These are phyloP conservation scores for Gonium pectorale DNA, from an alignment of 139 green algal species.

Conservation along the genomic window DNA sequence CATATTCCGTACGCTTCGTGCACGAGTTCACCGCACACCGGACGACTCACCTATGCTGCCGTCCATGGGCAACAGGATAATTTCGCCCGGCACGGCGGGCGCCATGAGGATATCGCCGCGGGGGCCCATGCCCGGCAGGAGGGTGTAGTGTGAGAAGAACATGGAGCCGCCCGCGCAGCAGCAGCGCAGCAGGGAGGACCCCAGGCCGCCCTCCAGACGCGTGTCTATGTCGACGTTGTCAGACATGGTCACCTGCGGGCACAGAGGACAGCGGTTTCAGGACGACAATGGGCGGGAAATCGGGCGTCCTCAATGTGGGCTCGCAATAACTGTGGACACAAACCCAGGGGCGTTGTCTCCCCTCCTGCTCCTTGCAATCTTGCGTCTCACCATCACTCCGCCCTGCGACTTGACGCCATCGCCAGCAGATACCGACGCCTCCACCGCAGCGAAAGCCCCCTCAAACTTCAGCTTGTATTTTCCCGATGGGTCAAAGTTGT, in stretches of 20 bases:
- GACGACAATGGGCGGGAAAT: no score
- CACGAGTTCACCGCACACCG: no score
- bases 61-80: conserved; percentile 54
- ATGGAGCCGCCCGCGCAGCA: conserved; percentile 54
- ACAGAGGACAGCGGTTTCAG: background rate
- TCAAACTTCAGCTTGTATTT: conserved; percentile 46
- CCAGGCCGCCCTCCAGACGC: conserved; percentile 43
- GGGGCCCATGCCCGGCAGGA: conserved; percentile 19
- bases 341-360: background rate
- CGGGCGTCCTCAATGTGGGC: no score
- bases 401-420: conserved; percentile 53
- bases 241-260: conserved; percentile 34
- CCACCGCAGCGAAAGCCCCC: conserved; percentile 43
- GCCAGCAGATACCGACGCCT: conserved; percentile 9
- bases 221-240: conserved; percentile 48
- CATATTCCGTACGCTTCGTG: background rate
- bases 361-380: background rate
- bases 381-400: conserved; percentile 46
- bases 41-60: background rate
- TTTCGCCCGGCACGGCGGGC: conserved; percentile 52
- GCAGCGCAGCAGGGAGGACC: conserved; percentile 43
- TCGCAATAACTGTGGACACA: background rate
- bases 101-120: conserved; percentile 57
- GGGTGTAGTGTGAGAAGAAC: conserved; percentile 55
- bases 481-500: conserved; percentile 33